These are phyloP conservation scores for Phytophthora colocasiae DNA, from an alignment of 352 stramenopile genomes.

Conservation along the genomic window DNA sequence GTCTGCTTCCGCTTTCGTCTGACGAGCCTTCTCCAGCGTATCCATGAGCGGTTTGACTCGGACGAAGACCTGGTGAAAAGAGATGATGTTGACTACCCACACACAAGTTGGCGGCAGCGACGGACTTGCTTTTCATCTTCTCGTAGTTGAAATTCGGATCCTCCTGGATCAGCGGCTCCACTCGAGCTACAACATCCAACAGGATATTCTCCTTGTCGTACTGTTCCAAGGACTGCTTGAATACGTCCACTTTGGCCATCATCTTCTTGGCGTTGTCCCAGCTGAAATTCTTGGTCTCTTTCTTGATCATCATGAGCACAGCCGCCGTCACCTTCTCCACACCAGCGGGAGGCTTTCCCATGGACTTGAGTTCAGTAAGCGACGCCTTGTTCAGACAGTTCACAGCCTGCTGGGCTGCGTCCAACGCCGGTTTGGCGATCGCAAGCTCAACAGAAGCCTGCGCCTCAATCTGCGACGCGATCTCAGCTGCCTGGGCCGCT, in stretches of 20 bases:
- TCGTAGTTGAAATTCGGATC: conserved; percentile 94
- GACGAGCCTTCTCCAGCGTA: conserved; percentile 82
- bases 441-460: conserved; percentile 77
- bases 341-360: conserved; percentile 86
- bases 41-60: conserved; percentile 96
- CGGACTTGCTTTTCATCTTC: conserved; percentile 94
- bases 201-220: conserved; percentile 95
- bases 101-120: conserved; percentile 93
- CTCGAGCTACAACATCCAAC: conserved; percentile 80
- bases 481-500: conserved; percentile 70
- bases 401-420: conserved; percentile 86
- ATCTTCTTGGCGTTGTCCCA: conserved; percentile 97
- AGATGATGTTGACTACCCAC: conserved; percentile 95
- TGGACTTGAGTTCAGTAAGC: conserved; percentile 89
- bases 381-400: conserved; percentile 92
- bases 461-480: conserved; percentile 67
- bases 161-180: conserved; percentile 86
- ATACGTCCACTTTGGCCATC: conserved; percentile 95
- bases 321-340: conserved; percentile 92
- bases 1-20: conserved; percentile 82
- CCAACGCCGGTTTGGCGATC: conserved; percentile 83
- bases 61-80: conserved; percentile 93
- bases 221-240: conserved; percentile 91
- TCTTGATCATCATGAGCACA: conserved; percentile 93
- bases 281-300: conserved; percentile 93